Evolutionary conservation across 257 asterid genomes (phyloP).

Genomic region (Fraxinus excelsior): DNA sequence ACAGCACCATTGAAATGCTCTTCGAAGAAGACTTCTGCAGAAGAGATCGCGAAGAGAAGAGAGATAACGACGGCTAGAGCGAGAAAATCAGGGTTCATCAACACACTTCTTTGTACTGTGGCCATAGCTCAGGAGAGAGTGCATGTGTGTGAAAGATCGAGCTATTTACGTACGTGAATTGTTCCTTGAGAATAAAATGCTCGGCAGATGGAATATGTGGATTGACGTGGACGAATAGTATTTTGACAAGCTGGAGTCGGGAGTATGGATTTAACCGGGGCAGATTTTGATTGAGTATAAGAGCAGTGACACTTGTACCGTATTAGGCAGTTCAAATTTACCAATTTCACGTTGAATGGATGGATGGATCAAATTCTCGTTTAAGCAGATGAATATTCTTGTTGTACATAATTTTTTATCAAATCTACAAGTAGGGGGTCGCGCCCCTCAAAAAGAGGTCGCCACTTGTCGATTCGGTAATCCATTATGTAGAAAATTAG

Average conservation of each 20-base stretch:
- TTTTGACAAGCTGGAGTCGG: neutral
- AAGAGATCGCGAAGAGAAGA: conserved; percentile 52
- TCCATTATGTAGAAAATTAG: too few species aligned
- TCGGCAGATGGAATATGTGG: neutral
- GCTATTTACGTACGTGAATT: neutral
- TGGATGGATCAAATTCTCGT: too few species aligned
- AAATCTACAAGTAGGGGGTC: too few species aligned
- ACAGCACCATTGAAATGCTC: conserved; percentile 81
- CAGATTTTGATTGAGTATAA: neutral
- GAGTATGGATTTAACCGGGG: neutral
- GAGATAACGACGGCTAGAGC: conserved; percentile 48
- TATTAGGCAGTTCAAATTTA: too few species aligned
- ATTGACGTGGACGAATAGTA: neutral
- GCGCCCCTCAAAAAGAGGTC: too few species aligned
- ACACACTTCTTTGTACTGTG: conserved; percentile 38
- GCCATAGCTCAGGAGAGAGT: conserved; percentile 51
- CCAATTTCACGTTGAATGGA: too few species aligned
- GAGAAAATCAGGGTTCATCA: conserved; percentile 46
- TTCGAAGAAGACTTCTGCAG: conserved; percentile 82
- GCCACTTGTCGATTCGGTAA: too few species aligned
- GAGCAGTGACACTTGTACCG: neutral
- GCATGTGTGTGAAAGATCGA: conserved; percentile 8
- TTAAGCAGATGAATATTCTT: too few species aligned
- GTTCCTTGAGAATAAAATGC: neutral
- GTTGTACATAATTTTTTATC: too few species aligned